phyloP scores from a whole-genome alignment of 2,329 filamentous ascomycete species.

The Phyllosticta citribraziliensis region DNA sequence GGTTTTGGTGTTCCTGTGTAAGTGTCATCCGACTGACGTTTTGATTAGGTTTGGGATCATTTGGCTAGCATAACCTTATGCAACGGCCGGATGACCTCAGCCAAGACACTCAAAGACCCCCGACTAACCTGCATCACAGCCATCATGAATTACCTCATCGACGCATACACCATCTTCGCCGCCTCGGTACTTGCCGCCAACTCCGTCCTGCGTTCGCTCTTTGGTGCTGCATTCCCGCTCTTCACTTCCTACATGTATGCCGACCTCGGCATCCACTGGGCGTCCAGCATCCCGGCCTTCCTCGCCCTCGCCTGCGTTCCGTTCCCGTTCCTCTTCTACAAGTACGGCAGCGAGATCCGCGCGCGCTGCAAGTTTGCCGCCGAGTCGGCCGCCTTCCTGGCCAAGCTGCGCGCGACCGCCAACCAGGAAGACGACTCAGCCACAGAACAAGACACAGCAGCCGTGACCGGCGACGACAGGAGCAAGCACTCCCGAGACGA shows the following conservation, averaged over 20 bases:
- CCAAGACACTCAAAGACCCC: background rate
- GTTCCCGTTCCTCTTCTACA: conserved; percentile 56
- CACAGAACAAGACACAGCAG: conserved; percentile 18
- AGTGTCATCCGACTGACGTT: background rate
- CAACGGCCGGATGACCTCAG: conserved; percentile 46
- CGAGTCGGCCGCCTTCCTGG: conserved; percentile 50
- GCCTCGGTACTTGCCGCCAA: conserved; percentile 30
- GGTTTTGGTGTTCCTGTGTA: conserved; percentile 22
- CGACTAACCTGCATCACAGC: background rate
- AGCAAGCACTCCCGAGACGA: background rate
- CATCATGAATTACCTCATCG: conserved; percentile 58
- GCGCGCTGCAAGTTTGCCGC: conserved; percentile 54
- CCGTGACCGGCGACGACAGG: background rate
- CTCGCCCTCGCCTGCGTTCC: conserved; percentile 12
- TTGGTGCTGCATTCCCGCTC: conserved; percentile 37
- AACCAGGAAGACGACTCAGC: background rate
- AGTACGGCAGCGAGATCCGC: conserved; percentile 51
- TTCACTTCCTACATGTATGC: conserved; percentile 13
- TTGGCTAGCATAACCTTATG: conserved; percentile 36
- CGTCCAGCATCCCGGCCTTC: conserved; percentile 12
- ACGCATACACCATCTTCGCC: conserved; percentile 45
- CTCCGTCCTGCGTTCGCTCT: conserved; percentile 36
- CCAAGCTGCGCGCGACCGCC: conserved; percentile 13
- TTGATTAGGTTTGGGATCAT: conserved; percentile 32
- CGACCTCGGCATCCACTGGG: conserved; percentile 14